Conservation (phyloP, 176 grass and related monocot genomes). For the bread wheat (Triticum aestivum) region IWGSC_CS_RefSeq_v2.1 NC_057804.1:534165571-534166070, state of each 20-base stretch:
- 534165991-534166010: not conserved
- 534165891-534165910: not conserved
- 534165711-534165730: not conserved
- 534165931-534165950: not conserved
- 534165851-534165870: slow-evolving; percentile 34
- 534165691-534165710: too few species aligned
- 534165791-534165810: slow-evolving; percentile 27
- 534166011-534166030: slow-evolving; percentile 31
- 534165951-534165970: slow-evolving; percentile 10
- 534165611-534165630: too few species aligned
- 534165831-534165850: slow-evolving; percentile 25
- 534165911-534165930: not conserved
- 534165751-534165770: not conserved
- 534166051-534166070: not conserved
- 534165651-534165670: too few species aligned
- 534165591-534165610: too few species aligned
- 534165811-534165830: slow-evolving; percentile 34
- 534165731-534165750: not conserved
- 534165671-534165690: too few species aligned
- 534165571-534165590: too few species aligned
- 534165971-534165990: slow-evolving; percentile 22
- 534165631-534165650: too few species aligned
- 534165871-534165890: not conserved
- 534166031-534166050: slow-evolving; percentile 12
- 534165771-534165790: not conserved